These are phyloP conservation scores for Penicillium daleae DNA, from an alignment of 495 filamentous ascomycete species.

Conservation along the genomic window DNA sequence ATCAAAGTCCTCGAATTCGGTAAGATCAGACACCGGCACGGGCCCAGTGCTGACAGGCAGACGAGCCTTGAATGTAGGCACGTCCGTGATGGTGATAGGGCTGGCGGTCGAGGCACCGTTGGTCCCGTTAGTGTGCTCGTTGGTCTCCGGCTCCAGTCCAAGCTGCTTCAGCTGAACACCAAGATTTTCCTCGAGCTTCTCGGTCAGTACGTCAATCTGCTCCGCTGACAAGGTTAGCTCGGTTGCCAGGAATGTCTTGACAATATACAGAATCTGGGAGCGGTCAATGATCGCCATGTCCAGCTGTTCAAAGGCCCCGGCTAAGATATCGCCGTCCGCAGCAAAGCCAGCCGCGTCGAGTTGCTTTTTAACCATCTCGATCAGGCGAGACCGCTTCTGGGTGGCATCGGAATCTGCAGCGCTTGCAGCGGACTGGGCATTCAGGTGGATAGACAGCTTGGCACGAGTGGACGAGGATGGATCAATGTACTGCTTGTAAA, in stretches of 20 bases:
- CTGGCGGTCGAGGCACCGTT: slow-evolving; percentile 34
- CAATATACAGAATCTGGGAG: slow-evolving; percentile 44
- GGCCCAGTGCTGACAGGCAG: slow-evolving; percentile 71
- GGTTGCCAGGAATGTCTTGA: slow-evolving; percentile 54
- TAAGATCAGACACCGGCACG: slow-evolving; percentile 71
- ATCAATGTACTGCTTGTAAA: slow-evolving; percentile 76
- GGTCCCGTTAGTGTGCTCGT: slow-evolving; percentile 21
- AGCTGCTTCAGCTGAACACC: slow-evolving; percentile 45
- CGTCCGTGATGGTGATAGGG: slow-evolving; percentile 65
- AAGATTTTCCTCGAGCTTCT: slow-evolving; percentile 50
- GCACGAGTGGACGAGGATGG: slow-evolving; percentile 73
- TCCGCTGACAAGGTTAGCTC: slow-evolving; percentile 49
- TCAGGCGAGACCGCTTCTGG: slow-evolving; percentile 59
- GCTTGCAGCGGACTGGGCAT: slow-evolving; percentile 65
- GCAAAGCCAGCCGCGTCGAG: slow-evolving; percentile 55
- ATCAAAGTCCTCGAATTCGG: slow-evolving; percentile 79
- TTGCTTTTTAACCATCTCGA: slow-evolving; percentile 53
- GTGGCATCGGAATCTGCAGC: slow-evolving; percentile 36
- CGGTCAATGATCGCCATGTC: slow-evolving; percentile 50
- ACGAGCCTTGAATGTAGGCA: slow-evolving; percentile 74
- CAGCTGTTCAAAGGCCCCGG: slow-evolving; percentile 48
- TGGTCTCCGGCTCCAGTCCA: slow-evolving; percentile 37
- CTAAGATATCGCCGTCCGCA: slow-evolving; percentile 48
- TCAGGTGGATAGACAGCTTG: slow-evolving; percentile 81
- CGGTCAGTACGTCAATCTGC: slow-evolving; percentile 45